phyloP scores from a whole-genome alignment of 768 basidiomycete species.

The Collybia nuda region DNA sequence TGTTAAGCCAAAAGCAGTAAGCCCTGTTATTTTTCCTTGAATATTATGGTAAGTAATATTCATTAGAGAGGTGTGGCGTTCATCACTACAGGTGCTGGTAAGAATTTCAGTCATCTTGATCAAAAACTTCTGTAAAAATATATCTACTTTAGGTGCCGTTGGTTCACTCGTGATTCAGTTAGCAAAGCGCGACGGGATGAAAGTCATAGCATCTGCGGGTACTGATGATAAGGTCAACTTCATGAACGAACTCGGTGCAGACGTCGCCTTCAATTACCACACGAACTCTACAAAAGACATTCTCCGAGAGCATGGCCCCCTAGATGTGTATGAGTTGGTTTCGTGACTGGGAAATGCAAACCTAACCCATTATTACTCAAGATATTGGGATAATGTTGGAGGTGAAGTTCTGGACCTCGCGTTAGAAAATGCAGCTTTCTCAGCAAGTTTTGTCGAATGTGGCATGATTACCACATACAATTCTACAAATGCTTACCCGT shows the following conservation, averaged over 20 bases:
- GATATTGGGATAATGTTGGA: slow-evolving; percentile 61
- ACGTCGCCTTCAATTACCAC: slow-evolving; percentile 77
- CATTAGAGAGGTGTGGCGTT: too few species aligned
- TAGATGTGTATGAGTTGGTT: slow-evolving; percentile 45
- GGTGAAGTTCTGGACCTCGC: slow-evolving; percentile 59
- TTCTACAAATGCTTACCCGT: too few species aligned
- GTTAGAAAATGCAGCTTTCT: slow-evolving; percentile 46
- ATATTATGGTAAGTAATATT: too few species aligned
- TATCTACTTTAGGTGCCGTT: slow-evolving; percentile 46
- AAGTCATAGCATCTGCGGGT: slow-evolving; percentile 72
- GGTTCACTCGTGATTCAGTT: slow-evolving; percentile 52
- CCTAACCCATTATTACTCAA: too few species aligned
- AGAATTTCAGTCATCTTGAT: too few species aligned
- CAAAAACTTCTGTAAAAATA: too few species aligned
- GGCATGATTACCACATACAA: too few species aligned
- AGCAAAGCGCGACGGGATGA: slow-evolving; percentile 49
- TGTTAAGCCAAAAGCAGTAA: too few species aligned
- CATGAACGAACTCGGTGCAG: slow-evolving; percentile 60
- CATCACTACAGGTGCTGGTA: too few species aligned
- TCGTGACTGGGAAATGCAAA: too few species aligned
- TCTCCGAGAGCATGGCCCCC: slow-evolving; percentile 52
- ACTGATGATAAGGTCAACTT: slow-evolving; percentile 70
- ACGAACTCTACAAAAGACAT: slow-evolving; percentile 50
- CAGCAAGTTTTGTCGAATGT: too few species aligned
- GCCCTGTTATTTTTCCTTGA: too few species aligned